A percentile compares a stretch with the other conserved stretches of the same genome.
Evolutionary conservation across 2,329 filamentous ascomycete species (phyloP).

Genomic region (Botrytis deweyae): DNA sequence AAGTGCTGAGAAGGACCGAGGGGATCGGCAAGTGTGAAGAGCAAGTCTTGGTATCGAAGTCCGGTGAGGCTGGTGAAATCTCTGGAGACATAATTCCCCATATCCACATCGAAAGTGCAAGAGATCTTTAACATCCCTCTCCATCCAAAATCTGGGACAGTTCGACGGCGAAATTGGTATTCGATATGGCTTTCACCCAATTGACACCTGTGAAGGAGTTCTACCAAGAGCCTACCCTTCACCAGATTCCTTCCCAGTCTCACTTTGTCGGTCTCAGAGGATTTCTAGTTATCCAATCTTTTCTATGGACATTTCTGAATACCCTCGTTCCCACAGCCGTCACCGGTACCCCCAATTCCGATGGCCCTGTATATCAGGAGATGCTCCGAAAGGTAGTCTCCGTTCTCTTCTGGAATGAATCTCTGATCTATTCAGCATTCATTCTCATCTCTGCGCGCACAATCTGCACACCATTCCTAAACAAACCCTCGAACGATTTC

Average conservation of each 20-base stretch:
- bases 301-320: slow-evolving; percentile 47
- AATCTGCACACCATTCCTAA: slow-evolving; percentile 44
- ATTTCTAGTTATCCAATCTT: slow-evolving; percentile 45
- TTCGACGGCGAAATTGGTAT: background rate
- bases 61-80: background rate
- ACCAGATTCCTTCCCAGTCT: slow-evolving; percentile 16
- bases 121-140: slow-evolving; percentile 11
- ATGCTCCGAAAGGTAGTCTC: slow-evolving; percentile 46
- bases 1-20: background rate
- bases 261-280: slow-evolving; percentile 46
- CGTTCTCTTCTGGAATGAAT: slow-evolving; percentile 46
- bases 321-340: slow-evolving; percentile 47
- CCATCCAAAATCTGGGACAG: background rate
- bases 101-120: background rate
- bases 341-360: slow-evolving; percentile 38
- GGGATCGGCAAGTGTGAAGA: background rate
- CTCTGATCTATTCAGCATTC: slow-evolving; percentile 47
- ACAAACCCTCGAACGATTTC: slow-evolving; percentile 38
- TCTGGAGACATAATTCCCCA: background rate
- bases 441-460: slow-evolving; percentile 48
- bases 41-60: background rate
- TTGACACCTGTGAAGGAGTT: slow-evolving; percentile 1
- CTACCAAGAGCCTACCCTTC: slow-evolving; percentile 13
- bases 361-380: slow-evolving; percentile 43
- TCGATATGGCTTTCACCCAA: slow-evolving; percentile 10